phyloP scores from a whole-genome alignment of 106 monocot genomes.

The Gastrodia elata region DNA sequence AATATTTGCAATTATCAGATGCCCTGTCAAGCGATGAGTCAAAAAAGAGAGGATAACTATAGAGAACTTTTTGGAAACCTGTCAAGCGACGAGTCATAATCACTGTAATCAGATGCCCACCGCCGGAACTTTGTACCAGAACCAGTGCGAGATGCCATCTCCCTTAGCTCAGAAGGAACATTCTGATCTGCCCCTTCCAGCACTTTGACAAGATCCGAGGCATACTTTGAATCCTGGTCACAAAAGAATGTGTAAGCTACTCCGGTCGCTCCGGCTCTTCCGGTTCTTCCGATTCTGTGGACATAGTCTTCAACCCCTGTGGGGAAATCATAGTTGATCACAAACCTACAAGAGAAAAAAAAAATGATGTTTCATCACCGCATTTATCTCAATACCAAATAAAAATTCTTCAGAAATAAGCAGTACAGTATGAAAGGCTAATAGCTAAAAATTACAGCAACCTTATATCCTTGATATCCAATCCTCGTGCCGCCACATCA shows the following conservation, averaged over 20 bases:
- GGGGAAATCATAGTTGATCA: conserved; percentile 82
- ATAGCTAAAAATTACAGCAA: background rate
- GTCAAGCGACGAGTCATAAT: background rate
- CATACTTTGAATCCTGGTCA: conserved; percentile 70
- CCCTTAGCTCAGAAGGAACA: conserved; percentile 51
- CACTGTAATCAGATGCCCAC: conserved; percentile 24
- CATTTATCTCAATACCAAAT: background rate
- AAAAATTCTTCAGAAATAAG: background rate
- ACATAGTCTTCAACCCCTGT: conserved; percentile 82
- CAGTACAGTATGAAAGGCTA: background rate
- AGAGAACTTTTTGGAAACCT: background rate
- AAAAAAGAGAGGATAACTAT: background rate
- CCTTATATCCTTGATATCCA: conserved; percentile 88
- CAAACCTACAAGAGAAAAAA: conserved; percentile 30
- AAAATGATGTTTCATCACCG: background rate
- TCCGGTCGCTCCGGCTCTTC: conserved; percentile 70
- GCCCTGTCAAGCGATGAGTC: background rate
- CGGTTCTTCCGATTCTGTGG: conserved; percentile 81
- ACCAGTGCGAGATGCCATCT: conserved; percentile 48
- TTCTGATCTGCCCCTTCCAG: conserved; percentile 59
- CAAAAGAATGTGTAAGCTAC: conserved; percentile 69
- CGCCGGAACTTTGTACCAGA: conserved; percentile 35
- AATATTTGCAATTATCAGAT: background rate
- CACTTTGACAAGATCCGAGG: conserved; percentile 65
- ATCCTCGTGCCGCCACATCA: conserved; percentile 76